Percentiles rank a stretch among this genome's conserved stretches.
These are phyloP conservation scores for Lithohypha guttulata DNA, from an alignment of 2,329 filamentous ascomycete species.

Conservation along the genomic window DNA sequence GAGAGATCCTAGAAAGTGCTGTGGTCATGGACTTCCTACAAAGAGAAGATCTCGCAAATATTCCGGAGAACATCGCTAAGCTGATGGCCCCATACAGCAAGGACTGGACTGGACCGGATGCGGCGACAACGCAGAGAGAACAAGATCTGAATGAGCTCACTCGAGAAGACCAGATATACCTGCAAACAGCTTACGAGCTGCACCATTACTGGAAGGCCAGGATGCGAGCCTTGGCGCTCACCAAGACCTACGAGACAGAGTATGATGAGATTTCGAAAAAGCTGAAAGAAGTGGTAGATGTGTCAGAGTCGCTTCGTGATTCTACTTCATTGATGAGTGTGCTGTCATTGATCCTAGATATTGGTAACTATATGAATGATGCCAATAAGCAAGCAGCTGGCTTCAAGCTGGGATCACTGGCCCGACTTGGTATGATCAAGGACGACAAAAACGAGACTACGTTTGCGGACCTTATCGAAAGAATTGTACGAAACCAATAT, in stretches of 20 bases:
- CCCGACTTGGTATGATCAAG: slow-evolving; percentile 91
- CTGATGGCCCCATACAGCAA: slow-evolving; percentile 90
- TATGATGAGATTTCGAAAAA: slow-evolving; percentile 86
- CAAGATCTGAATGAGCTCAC: slow-evolving; percentile 81
- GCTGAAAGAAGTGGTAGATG: slow-evolving; percentile 71
- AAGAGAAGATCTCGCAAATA: slow-evolving; percentile 82
- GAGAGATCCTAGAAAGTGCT: slow-evolving; percentile 72
- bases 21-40: slow-evolving; percentile 96
- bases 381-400: slow-evolving; percentile 95
- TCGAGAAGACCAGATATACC: slow-evolving; percentile 87
- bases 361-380: slow-evolving; percentile 99
- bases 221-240: slow-evolving; percentile 81
- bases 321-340: slow-evolving; percentile 94
- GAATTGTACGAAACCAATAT: slow-evolving; percentile 92
- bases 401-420: slow-evolving; percentile 94
- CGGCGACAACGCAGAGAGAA: slow-evolving; percentile 65
- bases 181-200: slow-evolving; percentile 85
- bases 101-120: slow-evolving; percentile 87
- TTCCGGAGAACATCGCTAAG: slow-evolving; percentile 83
- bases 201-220: slow-evolving; percentile 98
- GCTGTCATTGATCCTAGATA: slow-evolving; percentile 87
- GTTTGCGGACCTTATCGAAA: slow-evolving; percentile 88
- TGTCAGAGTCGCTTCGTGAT: slow-evolving; percentile 81
- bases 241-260: slow-evolving; percentile 70
- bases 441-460: slow-evolving; percentile 98